phyloP scores from a whole-genome alignment of 179 eudicot species.

The Actinidia arguta region DNA sequence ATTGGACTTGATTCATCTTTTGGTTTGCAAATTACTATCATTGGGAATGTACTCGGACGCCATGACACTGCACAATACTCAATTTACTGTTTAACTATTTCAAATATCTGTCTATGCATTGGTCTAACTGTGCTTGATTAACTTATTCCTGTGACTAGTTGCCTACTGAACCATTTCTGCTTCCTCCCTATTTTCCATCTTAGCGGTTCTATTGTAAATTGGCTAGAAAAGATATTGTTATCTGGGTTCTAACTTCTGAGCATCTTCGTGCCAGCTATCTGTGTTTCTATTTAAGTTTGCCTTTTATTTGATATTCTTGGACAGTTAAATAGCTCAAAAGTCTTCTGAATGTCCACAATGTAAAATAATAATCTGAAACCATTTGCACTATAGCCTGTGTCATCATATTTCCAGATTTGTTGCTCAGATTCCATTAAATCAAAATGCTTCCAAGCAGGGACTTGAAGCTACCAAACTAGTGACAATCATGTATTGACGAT shows the following conservation, averaged over 20 bases:
- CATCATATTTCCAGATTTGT: constrained; percentile 6
- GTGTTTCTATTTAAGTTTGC: background rate
- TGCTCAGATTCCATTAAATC: background rate
- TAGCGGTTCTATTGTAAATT: background rate
- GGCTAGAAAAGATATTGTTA: too few relatives aligned
- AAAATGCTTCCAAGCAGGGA: background rate
- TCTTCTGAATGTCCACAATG: background rate
- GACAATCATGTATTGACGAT: background rate
- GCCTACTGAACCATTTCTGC: background rate
- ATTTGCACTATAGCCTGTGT: background rate
- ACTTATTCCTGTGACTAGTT: background rate
- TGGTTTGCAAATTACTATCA: background rate
- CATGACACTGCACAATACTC: background rate
- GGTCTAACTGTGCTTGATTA: background rate
- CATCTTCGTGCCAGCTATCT: background rate
- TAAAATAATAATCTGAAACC: background rate
- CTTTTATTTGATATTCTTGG: background rate
- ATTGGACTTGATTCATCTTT: background rate
- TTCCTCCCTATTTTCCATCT: background rate
- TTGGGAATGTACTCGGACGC: background rate
- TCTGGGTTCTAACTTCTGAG: background rate
- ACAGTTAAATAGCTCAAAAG: background rate
- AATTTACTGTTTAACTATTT: background rate
- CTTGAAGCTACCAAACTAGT: background rate
- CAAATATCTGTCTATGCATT: too few relatives aligned